These are phyloP conservation scores for Leptodontidium sp. DNA, from an alignment of 2,329 filamentous ascomycete genomes.

Conservation along the genomic window DNA sequence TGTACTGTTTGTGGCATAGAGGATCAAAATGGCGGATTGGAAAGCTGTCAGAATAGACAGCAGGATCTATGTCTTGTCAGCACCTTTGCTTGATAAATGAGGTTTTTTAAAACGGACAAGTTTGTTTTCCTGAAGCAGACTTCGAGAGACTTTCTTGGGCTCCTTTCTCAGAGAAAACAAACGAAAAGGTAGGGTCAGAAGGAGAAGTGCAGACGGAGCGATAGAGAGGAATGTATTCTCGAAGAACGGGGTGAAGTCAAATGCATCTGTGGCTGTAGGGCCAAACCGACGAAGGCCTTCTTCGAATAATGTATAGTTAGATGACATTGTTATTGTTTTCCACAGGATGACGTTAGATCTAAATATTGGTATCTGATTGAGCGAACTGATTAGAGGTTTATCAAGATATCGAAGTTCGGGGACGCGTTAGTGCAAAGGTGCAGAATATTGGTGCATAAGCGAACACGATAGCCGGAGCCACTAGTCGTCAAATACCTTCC, in stretches of 20 bases:
- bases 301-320: not conserved
- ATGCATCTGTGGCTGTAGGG: slow-evolving; percentile 29
- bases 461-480: not conserved
- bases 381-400: not conserved
- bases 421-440: not conserved
- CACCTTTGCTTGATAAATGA: not conserved
- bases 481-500: not conserved
- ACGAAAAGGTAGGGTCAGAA: slow-evolving; percentile 35
- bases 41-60: slow-evolving; percentile 35
- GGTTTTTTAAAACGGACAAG: slow-evolving; percentile 28
- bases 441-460: not conserved
- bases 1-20: slow-evolving; percentile 23
- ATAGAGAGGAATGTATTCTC: slow-evolving; percentile 39
- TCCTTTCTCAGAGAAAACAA: slow-evolving; percentile 29
- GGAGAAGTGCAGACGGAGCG: slow-evolving; percentile 33
- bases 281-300: slow-evolving; percentile 31
- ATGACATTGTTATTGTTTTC: not conserved
- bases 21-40: slow-evolving; percentile 33
- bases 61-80: slow-evolving; percentile 42
- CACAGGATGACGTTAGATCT: not conserved
- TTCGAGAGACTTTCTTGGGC: slow-evolving; percentile 37
- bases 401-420: not conserved
- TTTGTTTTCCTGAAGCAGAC: slow-evolving; percentile 36
- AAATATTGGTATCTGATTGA: not conserved
- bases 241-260: slow-evolving; percentile 42